Evolutionary conservation across 2,329 filamentous ascomycete genomes (phyloP), one percentile per base, ranked within the genome.

Genomic region (Chaetomium strumarium): DNA sequence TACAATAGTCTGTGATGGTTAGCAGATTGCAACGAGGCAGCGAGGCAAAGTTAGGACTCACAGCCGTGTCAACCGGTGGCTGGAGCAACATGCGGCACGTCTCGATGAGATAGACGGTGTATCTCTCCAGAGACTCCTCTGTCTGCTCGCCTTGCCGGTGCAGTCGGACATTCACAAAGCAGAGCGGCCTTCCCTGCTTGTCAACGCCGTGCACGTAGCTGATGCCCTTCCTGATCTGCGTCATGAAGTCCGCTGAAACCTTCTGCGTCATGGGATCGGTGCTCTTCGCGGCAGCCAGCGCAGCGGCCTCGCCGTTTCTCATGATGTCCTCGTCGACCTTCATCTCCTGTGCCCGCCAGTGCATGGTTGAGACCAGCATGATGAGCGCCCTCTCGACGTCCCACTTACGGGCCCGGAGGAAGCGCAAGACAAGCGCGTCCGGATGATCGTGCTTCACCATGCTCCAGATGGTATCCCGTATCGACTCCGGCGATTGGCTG

Each of bases 381-480:
- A 96, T 80, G 24, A 97, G 77, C 4, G 93, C 93, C 67, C 90
- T 90, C 47, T 96, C 86, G 16, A 96, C 84, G 65, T 99, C 90
- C 93, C 93, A 99, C 71, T 95, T 95, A 42, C 90, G 79, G n/a
- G 90, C 90, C 47, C 90, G 79, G 52, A 96, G 74, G 69, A 95
- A 96, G 39, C 90, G 83, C 52, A 96, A 72, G 14, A 92, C 72
- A 16, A 95, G 74, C 2, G 85, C 86, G 70, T 99, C 93, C 0
- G 93, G 93, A 66, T 97, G 83, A 65, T 99, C 93, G 63, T 93
- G 86, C 74, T 97, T 99, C 53, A 92, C 81, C 90, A 96, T 95
- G 60, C 75, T 80, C 93, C 93, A 97, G 66, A 97, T 87, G 0
- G 90, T 85, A 14, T 78, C 75, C 48, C 90, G 83, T 59, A 99